These are phyloP conservation scores for Quercus phellos DNA, from an alignment of 331 rosid species.

Conservation along the genomic window DNA sequence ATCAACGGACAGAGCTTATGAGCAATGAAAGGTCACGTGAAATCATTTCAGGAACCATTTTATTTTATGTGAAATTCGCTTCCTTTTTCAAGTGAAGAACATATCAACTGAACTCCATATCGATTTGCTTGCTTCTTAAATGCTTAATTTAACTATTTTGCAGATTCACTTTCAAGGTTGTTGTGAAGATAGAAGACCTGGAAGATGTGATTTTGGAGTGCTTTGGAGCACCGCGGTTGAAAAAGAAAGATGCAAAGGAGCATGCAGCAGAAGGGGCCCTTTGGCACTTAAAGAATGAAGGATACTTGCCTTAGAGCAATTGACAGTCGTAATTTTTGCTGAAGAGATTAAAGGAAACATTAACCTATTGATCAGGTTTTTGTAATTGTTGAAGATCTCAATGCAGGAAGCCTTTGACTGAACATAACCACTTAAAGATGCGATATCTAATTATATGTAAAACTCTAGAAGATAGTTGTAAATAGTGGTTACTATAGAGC, in stretches of 20 bases:
- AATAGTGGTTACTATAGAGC: background rate
- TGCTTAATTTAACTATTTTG: background rate
- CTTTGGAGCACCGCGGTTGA: slow-evolving; percentile 41
- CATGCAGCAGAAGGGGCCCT: slow-evolving; percentile 80
- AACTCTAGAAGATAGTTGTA: background rate
- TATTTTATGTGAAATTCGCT: background rate
- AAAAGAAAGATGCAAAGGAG: slow-evolving; percentile 76
- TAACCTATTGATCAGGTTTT: background rate
- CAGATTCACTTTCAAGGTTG: slow-evolving; percentile 71
- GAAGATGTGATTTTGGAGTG: slow-evolving; percentile 46
- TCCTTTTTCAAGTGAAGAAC: background rate
- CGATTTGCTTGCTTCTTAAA: background rate
- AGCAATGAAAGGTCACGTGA: too few species aligned
- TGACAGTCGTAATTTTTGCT: slow-evolving; percentile 8
- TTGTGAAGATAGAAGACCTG: slow-evolving; percentile 55
- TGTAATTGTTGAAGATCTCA: background rate
- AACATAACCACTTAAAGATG: background rate
- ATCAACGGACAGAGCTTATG: too few species aligned
- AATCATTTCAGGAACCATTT: background rate
- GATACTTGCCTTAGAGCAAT: slow-evolving; percentile 27
- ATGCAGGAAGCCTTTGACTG: background rate
- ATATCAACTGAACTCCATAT: background rate
- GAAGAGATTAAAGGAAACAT: background rate
- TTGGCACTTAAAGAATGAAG: slow-evolving; percentile 62
- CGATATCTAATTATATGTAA: background rate